Evolutionary conservation across 192 early-diverging fungal genomes (phyloP).

Genomic region (Podila horticola): DNA sequence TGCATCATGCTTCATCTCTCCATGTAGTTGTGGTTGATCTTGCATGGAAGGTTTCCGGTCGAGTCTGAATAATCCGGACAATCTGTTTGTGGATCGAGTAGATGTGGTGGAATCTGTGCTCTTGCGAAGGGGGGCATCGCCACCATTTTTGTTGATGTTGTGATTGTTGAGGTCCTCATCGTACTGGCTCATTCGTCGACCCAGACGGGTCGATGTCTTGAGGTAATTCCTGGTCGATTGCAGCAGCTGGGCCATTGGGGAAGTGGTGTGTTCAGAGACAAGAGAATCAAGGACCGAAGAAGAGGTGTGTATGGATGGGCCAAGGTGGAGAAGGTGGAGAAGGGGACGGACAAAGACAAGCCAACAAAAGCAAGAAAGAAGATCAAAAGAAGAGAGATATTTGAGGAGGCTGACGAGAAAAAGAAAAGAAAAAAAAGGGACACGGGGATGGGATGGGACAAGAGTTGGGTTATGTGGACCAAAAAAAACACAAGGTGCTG

Average conservation of each 20-base stretch:
- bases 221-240: constrained; percentile 42
- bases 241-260: constrained; percentile 27
- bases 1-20: not conserved
- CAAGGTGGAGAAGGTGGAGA: not conserved
- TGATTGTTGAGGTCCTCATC: constrained; percentile 7
- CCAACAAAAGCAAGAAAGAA: not conserved
- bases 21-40: not conserved
- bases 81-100: constrained; percentile 11
- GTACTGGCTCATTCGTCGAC: constrained; percentile 36
- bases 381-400: not conserved
- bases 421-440: not conserved
- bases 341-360: not conserved
- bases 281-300: not conserved
- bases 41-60: constrained; percentile 1
- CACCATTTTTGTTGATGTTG: not conserved
- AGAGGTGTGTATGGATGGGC: not conserved
- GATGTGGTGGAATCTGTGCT: not conserved
- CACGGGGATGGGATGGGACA: not conserved
- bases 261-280: not conserved
- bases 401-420: not conserved
- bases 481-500: not conserved
- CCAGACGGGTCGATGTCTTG: constrained; percentile 31
- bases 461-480: not conserved
- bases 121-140: not conserved
- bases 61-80: constrained; percentile 27